phyloP scores from a whole-genome alignment of 116 monocot genomes.

The Trichopus zeylanicus region DNA sequence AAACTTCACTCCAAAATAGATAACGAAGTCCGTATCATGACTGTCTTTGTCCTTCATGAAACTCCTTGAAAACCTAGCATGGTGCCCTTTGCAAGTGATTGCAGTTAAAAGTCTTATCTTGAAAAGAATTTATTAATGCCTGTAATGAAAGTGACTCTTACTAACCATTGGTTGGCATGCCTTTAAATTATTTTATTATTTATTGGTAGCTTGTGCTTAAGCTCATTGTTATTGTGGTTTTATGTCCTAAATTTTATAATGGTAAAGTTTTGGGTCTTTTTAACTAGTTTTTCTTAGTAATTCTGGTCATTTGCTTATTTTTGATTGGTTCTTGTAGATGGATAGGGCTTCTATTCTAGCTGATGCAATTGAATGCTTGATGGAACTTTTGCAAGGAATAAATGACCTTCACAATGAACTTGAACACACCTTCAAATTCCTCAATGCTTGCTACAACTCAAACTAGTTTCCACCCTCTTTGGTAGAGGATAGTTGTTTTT shows the following conservation, averaged over 20 bases:
- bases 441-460: constrained; percentile 38
- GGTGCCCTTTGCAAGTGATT: not conserved
- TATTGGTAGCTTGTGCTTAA: not conserved
- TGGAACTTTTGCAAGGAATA: constrained; percentile 97
- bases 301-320: not conserved
- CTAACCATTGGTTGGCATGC: too few relatives aligned
- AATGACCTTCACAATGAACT: constrained; percentile 97
- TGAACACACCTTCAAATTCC: constrained; percentile 68
- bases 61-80: too few relatives aligned
- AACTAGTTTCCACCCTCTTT: constrained; percentile 71
- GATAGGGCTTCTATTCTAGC: constrained; percentile 98
- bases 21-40: too few relatives aligned
- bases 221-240: not conserved
- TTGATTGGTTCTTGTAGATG: constrained; percentile 63
- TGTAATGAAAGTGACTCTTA: too few relatives aligned
- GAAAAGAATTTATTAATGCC: not conserved
- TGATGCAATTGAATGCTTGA: constrained; percentile 98
- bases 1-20: too few relatives aligned
- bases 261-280: not conserved
- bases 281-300: not conserved
- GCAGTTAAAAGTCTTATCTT: not conserved
- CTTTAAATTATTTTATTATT: too few relatives aligned
- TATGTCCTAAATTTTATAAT: not conserved
- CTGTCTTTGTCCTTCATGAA: too few relatives aligned
- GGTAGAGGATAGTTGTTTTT: too few relatives aligned